Evolutionary conservation across 305 asterid genomes (phyloP), one percentile per base, ranked within the genome.

Genomic region (Fraxinus sp.): DNA sequence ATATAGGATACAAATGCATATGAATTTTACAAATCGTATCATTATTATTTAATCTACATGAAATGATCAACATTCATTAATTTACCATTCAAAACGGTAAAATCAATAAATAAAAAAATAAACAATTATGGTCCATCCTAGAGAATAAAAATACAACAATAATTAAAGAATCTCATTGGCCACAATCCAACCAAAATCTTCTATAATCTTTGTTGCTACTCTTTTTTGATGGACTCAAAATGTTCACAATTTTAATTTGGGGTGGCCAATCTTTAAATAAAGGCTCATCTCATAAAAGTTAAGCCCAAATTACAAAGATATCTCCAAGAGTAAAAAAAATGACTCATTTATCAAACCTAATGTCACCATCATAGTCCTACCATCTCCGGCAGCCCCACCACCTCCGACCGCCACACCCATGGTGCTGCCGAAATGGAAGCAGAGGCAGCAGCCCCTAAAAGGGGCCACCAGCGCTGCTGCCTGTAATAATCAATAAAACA

Each of bases 401-500:
- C 55, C n/a, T 44, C 55, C 55, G 3, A 44, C 55, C n/a, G 55
- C n/a, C n/a, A 11, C 55, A 10, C 55, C n/a, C 16, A 11, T 44
- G 55, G 55, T 44, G 55, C n/a, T 44, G 55, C n/a, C 55, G 55
- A 44, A 44, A 44, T 44, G 16, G 55, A 13, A 44, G 55, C 55
- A 44, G 55, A 13, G n/a, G 55, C 55, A 44, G 55, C 55, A 44
- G 55, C 55, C 55, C 55, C 55, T 11, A 11, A 44, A 44, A 44
- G 14, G 55, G 55, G 16, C 55, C 55, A 44, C 55, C n/a, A 44
- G 55, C 55, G 55, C 55, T 44, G 55, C 55, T 44, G 55, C 55
- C 4, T 44, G n/a, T 44, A 44, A 41, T 59, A 74, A 80, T 84
- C 84, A 81, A 80, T 62, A 76, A 78, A 85, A 83, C 80, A 84